phyloP scores from a whole-genome alignment of 2,329 filamentous ascomycete genomes.

The Microascus cirrosus region DNA sequence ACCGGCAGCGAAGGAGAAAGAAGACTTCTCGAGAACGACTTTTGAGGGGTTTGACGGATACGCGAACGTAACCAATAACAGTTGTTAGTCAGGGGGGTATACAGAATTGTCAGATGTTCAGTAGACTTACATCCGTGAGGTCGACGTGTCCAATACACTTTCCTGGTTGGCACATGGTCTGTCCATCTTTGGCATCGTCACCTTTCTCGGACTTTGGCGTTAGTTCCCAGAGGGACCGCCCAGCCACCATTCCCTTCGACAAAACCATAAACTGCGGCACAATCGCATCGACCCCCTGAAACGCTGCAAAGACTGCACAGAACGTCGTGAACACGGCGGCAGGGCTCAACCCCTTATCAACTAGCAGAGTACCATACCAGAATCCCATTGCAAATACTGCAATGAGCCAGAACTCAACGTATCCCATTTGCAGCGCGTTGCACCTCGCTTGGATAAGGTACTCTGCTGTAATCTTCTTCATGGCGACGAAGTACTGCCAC shows the following conservation, averaged over 20 bases:
- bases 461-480: conserved; percentile 45
- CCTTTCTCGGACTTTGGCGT: not conserved
- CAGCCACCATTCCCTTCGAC: conserved; percentile 69
- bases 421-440: conserved; percentile 61
- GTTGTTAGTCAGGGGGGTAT: not conserved
- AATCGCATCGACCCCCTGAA: conserved; percentile 63
- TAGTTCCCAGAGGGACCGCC: conserved; percentile 27
- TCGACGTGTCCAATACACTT: conserved; percentile 56
- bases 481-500: conserved; percentile 48
- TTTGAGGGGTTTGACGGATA: conserved; percentile 62
- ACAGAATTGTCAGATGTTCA: not conserved
- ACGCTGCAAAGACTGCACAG: conserved; percentile 66
- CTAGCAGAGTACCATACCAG: conserved; percentile 70
- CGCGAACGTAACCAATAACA: conserved; percentile 56
- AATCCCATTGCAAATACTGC: conserved; percentile 81
- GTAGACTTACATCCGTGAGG: conserved; percentile 49
- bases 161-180: conserved; percentile 7
- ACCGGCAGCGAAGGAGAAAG: conserved; percentile 60
- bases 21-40: conserved; percentile 47
- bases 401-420: conserved; percentile 63
- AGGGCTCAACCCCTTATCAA: conserved; percentile 46
- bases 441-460: conserved; percentile 60
- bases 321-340: conserved; percentile 74
- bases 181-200: conserved; percentile 7
- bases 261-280: conserved; percentile 68